phyloP scores from a whole-genome alignment of 2,329 filamentous ascomycete species.

The Pseudocercospora vitis region DNA sequence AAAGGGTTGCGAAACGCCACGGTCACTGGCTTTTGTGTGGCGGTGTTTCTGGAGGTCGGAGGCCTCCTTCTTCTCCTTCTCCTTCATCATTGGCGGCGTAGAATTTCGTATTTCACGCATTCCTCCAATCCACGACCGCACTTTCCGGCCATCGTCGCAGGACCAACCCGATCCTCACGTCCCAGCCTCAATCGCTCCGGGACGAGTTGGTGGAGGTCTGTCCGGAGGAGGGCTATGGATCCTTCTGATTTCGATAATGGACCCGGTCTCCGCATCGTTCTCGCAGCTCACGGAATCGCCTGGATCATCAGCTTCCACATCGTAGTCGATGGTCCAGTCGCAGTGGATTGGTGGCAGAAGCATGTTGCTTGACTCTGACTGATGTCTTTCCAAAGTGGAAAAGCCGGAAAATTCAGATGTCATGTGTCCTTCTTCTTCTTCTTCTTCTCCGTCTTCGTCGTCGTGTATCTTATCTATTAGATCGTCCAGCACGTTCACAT shows the following conservation, averaged over 20 bases:
- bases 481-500: background rate
- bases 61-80: background rate
- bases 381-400: constrained; percentile 2
- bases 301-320: background rate
- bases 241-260: background rate
- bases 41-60: too few species aligned
- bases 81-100: background rate
- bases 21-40: too few species aligned
- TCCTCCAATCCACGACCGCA: too few species aligned
- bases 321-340: background rate
- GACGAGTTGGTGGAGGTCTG: background rate
- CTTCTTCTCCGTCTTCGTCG: background rate
- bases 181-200: background rate
- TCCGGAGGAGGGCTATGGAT: background rate
- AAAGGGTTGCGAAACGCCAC: too few species aligned
- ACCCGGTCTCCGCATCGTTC: background rate
- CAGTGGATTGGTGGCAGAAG: background rate
- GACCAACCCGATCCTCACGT: background rate
- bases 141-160: too few species aligned
- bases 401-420: constrained; percentile 1
- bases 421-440: too few species aligned
- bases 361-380: constrained; percentile 1
- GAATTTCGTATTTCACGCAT: too few species aligned
- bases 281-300: background rate
- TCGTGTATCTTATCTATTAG: background rate